Conservation (phyloP, 2,329 filamentous ascomycete species). For the Westerdykella sp. region DNA sequence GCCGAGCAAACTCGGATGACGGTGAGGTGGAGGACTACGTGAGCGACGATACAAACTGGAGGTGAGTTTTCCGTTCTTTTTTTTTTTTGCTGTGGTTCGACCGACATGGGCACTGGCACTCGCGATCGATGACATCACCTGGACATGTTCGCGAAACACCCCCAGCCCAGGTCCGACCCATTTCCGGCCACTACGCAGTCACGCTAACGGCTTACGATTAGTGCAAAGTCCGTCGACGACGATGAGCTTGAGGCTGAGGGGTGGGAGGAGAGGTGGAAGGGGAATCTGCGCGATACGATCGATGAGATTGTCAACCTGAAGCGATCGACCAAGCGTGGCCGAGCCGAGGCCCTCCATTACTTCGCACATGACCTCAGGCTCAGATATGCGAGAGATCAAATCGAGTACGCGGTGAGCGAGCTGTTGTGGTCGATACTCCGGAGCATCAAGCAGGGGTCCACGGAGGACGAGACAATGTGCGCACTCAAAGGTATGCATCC, state of each 20-base stretch:
- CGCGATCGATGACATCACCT: no score
- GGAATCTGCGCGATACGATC: slow-evolving; percentile 59
- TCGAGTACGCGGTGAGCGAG: slow-evolving; percentile 55
- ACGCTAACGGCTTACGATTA: slow-evolving; percentile 29
- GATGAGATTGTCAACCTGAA: slow-evolving; percentile 71
- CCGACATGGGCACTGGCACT: neutral
- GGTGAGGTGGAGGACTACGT: slow-evolving; percentile 59
- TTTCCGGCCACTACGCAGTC: neutral
- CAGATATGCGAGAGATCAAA: slow-evolving; percentile 59
- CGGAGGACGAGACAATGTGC: slow-evolving; percentile 60
- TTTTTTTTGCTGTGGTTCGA: slow-evolving; percentile 3
- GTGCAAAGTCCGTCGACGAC: slow-evolving; percentile 59
- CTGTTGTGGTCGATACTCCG: slow-evolving; percentile 61
- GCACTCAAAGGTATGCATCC: slow-evolving; percentile 55
- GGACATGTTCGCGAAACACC: slow-evolving; percentile 1
- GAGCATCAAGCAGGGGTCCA: slow-evolving; percentile 63
- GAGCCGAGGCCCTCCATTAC: slow-evolving; percentile 57
- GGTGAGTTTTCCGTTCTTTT: slow-evolving; percentile 36
- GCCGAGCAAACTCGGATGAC: slow-evolving; percentile 59
- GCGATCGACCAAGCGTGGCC: slow-evolving; percentile 64
- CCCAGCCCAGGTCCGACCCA: no score
- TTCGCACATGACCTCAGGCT: slow-evolving; percentile 62
- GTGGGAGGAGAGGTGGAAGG: slow-evolving; percentile 50
- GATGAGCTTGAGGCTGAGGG: slow-evolving; percentile 43
- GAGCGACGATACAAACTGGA: slow-evolving; percentile 55